Evolutionary conservation across 2,329 filamentous ascomycete genomes (phyloP).

Genomic region (Diaporthe eres): DNA sequence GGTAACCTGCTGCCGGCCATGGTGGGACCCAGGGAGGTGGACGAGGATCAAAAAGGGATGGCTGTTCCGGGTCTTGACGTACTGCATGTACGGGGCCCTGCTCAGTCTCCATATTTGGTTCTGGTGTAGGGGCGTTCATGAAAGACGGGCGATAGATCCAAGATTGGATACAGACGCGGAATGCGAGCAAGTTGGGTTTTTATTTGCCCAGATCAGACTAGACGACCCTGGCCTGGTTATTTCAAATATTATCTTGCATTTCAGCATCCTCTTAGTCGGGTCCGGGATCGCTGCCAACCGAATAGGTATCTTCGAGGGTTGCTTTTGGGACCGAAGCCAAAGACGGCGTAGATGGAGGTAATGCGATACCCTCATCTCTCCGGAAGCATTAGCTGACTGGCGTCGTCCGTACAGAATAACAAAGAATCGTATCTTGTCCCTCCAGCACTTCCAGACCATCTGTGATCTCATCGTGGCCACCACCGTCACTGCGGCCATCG

Average conservation of each 20-base stretch:
- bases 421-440: constrained; percentile 33
- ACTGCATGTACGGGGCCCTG: constrained; percentile 37
- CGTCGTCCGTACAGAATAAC: constrained; percentile 29
- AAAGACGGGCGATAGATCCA: not conserved
- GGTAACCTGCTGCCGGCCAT: constrained; percentile 43
- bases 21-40: constrained; percentile 44
- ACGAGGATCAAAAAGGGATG: constrained; percentile 34
- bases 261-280: constrained; percentile 42
- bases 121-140: constrained; percentile 44
- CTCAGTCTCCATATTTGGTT: constrained; percentile 45
- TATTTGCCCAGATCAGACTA: constrained; percentile 42
- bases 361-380: not conserved
- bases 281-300: constrained; percentile 16
- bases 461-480: constrained; percentile 43
- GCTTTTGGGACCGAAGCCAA: constrained; percentile 29
- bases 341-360: constrained; percentile 37
- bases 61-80: constrained; percentile 34
- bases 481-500: constrained; percentile 43
- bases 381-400: not conserved
- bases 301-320: constrained; percentile 34
- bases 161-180: not conserved
- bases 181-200: constrained; percentile 42
- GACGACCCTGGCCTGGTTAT: constrained; percentile 40
- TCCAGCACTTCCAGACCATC: constrained; percentile 44
- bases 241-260: constrained; percentile 41